phyloP scores from a whole-genome alignment of 2,329 filamentous ascomycete genomes.

The Beauveria bassiana region DNA sequence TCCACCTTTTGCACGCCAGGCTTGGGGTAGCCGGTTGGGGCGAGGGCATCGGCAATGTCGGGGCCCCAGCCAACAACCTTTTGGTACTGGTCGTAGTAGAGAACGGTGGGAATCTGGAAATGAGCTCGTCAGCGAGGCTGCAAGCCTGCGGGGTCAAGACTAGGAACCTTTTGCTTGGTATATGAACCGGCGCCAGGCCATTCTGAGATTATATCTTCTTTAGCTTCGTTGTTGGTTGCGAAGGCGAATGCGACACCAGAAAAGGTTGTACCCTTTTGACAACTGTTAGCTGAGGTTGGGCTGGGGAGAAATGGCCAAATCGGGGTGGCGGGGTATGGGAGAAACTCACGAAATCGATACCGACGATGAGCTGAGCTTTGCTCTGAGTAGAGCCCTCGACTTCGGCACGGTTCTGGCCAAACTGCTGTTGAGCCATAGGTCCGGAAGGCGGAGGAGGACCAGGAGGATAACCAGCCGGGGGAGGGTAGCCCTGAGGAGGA shows the following conservation, averaged over 20 bases:
- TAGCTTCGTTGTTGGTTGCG: conserved; percentile 92
- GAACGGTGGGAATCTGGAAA: conserved; percentile 88
- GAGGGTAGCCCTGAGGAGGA: conserved; percentile 37
- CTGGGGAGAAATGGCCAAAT: neutral
- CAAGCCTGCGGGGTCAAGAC: neutral
- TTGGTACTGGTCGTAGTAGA: conserved; percentile 99
- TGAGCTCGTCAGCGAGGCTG: neutral
- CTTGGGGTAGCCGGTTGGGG: conserved; percentile 95
- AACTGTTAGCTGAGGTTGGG: conserved; percentile 11
- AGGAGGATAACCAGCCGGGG: conserved; percentile 39
- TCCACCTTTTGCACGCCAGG: conserved; percentile 97
- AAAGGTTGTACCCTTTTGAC: conserved; percentile 79
- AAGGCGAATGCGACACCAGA: conserved; percentile 96
- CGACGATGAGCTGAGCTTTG: conserved; percentile 96
- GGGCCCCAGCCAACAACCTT: conserved; percentile 99
- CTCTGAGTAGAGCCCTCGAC: conserved; percentile 82
- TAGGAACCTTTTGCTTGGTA: conserved; percentile 87
- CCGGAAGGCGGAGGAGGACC: conserved; percentile 32
- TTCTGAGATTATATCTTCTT: conserved; percentile 98
- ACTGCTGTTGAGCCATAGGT: conserved; percentile 35
- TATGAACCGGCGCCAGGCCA: conserved; percentile 97
- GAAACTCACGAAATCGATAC: conserved; percentile 85
- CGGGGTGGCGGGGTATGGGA: neutral
- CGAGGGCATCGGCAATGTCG: conserved; percentile 93
- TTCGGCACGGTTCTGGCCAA: conserved; percentile 53